Evolutionary conservation across 2,329 filamentous ascomycete species (phyloP).

Genomic region (Penicillium hordei): DNA sequence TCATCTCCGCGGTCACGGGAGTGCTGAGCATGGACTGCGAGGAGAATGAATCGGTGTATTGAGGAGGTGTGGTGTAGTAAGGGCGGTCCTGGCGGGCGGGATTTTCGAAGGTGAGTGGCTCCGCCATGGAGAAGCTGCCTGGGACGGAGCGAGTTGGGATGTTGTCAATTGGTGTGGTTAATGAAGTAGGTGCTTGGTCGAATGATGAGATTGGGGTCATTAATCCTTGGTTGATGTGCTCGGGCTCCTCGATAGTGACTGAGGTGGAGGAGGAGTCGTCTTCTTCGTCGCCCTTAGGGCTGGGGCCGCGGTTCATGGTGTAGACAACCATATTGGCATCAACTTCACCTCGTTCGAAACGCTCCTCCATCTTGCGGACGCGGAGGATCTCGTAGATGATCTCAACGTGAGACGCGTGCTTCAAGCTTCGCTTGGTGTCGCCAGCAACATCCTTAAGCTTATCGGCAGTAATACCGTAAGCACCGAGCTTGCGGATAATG

Average conservation of each 20-base stretch:
- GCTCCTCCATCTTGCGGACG: conserved; percentile 43
- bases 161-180: conserved; percentile 29
- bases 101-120: conserved; percentile 31
- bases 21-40: conserved; percentile 31
- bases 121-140: conserved; percentile 32
- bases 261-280: conserved; percentile 30
- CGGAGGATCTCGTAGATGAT: conserved; percentile 45
- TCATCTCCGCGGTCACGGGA: conserved; percentile 27
- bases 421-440: conserved; percentile 41
- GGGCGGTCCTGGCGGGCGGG: conserved; percentile 27
- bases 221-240: conserved; percentile 30
- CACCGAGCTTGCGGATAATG: conserved; percentile 42
- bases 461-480: conserved; percentile 37
- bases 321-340: conserved; percentile 40
- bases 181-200: conserved; percentile 21
- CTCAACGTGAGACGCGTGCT: conserved; percentile 35
- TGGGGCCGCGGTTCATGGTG: conserved; percentile 39
- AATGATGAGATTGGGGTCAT: conserved; percentile 29
- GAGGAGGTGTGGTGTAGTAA: conserved; percentile 29
- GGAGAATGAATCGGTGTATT: conserved; percentile 33
- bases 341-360: conserved; percentile 43
- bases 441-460: conserved; percentile 43
- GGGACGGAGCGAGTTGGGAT: conserved; percentile 24
- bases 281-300: conserved; percentile 34
- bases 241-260: conserved; percentile 26